Percentiles rank a stretch among this genome's conserved stretches.
Conservation (phyloP, 2,329 filamentous ascomycete species). For the Chaetothyriales sp. region DNA sequence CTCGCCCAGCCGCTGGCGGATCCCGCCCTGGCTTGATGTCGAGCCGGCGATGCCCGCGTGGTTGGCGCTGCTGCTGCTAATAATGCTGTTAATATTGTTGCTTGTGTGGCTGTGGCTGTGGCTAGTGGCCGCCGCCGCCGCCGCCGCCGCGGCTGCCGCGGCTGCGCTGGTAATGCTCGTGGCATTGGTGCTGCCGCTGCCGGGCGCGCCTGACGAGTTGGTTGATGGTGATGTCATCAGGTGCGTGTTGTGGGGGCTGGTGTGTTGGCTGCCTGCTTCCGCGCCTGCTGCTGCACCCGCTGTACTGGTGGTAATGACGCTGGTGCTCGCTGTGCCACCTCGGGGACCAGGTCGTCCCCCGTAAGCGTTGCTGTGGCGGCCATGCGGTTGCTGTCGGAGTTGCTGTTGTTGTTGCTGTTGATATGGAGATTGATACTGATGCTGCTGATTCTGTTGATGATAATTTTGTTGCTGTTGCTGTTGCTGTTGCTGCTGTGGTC, state of each 20-base stretch:
- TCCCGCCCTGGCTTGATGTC: constrained; percentile 11
- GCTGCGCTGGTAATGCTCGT: constrained; percentile 4
- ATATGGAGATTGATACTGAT: neutral
- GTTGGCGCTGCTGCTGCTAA: neutral
- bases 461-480: neutral
- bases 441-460: neutral
- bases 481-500: neutral
- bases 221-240: constrained; percentile 6
- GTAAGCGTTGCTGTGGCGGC: neutral
- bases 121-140: neutral
- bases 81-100: constrained; percentile 7
- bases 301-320: neutral
- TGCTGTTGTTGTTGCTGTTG: neutral
- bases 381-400: neutral
- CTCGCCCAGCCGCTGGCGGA: constrained; percentile 24
- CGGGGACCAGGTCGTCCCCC: too few relatives aligned
- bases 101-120: neutral
- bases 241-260: constrained; percentile 11
- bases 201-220: constrained; percentile 1
- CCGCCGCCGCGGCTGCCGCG: constrained; percentile 7
- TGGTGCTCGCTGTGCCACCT: neutral
- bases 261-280: constrained; percentile 3
- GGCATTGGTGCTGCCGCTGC: constrained; percentile 1
- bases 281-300: too few relatives aligned
- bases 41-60: neutral